These are phyloP conservation scores for Fusarium armeniacum DNA, from an alignment of 2,329 filamentous ascomycete genomes.

Conservation along the genomic window DNA sequence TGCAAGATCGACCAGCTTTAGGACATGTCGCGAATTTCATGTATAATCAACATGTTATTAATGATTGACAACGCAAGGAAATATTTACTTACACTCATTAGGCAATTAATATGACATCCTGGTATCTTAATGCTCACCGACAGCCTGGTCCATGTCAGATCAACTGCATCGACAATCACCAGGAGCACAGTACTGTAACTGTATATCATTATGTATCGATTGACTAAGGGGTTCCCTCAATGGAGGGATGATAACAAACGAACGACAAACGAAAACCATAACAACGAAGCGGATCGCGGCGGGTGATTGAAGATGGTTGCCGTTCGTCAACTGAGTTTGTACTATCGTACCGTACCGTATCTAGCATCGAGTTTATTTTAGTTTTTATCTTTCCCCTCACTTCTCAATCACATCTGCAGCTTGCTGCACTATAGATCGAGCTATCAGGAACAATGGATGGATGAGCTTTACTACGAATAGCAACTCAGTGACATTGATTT, in stretches of 20 bases:
- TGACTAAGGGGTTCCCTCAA: conserved; percentile 12
- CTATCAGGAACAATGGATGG: conserved; percentile 5
- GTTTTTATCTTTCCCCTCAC: conserved; percentile 1
- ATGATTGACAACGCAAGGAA: background rate
- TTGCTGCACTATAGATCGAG: conserved; percentile 3
- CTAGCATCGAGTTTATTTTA: conserved; percentile 32
- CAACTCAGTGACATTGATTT: conserved; percentile 21
- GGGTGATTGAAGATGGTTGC: conserved; percentile 26
- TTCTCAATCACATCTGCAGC: conserved; percentile 2
- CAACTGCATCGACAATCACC: conserved; percentile 33
- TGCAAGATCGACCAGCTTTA: conserved; percentile 9
- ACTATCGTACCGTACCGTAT: conserved; percentile 14
- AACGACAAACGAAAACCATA: conserved; percentile 8
- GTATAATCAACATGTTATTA: conserved; percentile 2
- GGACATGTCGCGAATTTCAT: conserved; percentile 12
- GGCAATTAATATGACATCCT: conserved; percentile 32
- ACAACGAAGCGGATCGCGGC: conserved; percentile 15
- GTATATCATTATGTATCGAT: conserved; percentile 6
- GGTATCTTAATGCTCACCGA: conserved; percentile 41
- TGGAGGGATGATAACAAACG: background rate
- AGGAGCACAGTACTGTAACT: conserved; percentile 10
- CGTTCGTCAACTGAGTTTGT: conserved; percentile 15
- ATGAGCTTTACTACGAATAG: conserved; percentile 15
- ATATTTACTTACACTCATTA: conserved; percentile 2
- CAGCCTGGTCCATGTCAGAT: conserved; percentile 47